phyloP scores from a whole-genome alignment of 2,329 filamentous ascomycete species.

The Aureobasidium sp. region DNA sequence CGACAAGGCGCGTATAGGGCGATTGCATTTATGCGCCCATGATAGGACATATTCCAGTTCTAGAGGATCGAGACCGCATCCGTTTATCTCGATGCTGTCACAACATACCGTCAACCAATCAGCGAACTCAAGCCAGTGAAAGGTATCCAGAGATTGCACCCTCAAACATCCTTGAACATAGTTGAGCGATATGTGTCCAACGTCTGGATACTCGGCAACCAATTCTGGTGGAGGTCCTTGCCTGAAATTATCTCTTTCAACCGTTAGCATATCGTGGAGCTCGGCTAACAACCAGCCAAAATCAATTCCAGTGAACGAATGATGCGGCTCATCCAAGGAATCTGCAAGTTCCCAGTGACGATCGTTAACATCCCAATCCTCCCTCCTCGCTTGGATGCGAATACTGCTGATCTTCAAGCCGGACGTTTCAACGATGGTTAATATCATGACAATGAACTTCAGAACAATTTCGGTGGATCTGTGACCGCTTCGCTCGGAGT shows the following conservation, averaged over 20 bases:
- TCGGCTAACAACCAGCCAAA: not conserved
- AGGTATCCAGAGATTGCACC: not conserved
- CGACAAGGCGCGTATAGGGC: not conserved
- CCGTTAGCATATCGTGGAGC: not conserved
- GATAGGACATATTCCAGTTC: not conserved
- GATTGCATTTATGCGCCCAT: not conserved
- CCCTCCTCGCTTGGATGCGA: not conserved
- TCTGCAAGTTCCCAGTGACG: too few species aligned
- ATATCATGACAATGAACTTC: not conserved
- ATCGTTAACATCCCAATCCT: not conserved
- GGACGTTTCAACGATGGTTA: not conserved
- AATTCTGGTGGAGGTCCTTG: not conserved
- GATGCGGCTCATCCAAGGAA: not conserved
- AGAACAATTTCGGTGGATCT: not conserved
- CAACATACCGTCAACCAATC: too few species aligned
- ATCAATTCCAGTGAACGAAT: not conserved
- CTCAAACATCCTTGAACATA: not conserved
- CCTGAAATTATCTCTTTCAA: not conserved
- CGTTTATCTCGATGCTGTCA: not conserved
- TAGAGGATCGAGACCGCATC: not conserved
- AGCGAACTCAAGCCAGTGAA: not conserved
- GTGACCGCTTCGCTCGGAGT: not conserved
- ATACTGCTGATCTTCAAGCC: not conserved
- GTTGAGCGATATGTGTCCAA: not conserved
- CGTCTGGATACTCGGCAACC: not conserved